phyloP scores from a whole-genome alignment of 306 rosid species.

The Lotus japonicus region DNA sequence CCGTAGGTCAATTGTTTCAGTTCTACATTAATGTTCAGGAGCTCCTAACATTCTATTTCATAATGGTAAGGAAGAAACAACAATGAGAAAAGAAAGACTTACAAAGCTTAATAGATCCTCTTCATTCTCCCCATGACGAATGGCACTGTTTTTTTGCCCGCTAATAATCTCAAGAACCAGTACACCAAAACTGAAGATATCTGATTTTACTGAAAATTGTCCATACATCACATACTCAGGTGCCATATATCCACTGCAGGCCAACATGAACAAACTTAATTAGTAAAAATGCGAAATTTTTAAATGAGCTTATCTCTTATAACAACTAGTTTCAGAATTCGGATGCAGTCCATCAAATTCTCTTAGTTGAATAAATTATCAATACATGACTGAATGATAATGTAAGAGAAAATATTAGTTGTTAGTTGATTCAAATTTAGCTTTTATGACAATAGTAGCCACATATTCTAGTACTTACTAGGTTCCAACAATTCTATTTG shows the following conservation, averaged over 20 bases:
- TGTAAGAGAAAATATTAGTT: neutral
- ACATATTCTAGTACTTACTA: neutral
- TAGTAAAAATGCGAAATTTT: neutral
- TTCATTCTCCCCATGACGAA: neutral
- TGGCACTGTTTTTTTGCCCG: neutral
- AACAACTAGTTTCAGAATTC: no score
- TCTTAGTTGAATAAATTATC: neutral
- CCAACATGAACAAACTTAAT: neutral
- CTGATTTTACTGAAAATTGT: neutral
- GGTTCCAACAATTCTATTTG: conserved; percentile 22
- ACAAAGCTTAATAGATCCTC: conserved; percentile 21
- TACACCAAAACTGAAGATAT: neutral
- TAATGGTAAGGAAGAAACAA: no score
- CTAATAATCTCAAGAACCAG: neutral
- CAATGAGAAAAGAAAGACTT: neutral
- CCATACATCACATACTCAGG: neutral
- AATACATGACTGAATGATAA: neutral
- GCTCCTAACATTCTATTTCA: no score
- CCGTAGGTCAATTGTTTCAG: no score
- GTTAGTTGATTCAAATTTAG: no score
- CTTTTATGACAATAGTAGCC: no score
- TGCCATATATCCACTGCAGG: neutral
- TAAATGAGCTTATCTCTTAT: no score
- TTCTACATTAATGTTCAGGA: no score
- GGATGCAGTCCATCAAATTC: neutral